Evolutionary conservation across 306 rosid species (phyloP).

Genomic region (Sicyos baderoa): DNA sequence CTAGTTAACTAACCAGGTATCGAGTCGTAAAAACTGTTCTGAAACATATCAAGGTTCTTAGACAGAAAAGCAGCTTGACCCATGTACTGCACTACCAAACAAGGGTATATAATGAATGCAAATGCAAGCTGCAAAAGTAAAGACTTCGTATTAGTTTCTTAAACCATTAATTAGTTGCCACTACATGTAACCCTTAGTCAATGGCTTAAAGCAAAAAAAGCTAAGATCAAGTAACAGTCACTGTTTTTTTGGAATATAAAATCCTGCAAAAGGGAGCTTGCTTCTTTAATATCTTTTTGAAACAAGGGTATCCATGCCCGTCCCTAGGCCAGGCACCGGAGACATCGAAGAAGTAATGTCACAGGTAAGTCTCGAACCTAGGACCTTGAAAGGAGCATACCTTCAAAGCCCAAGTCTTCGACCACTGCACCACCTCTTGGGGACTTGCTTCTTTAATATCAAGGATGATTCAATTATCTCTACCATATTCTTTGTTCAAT

Average conservation of each 20-base stretch:
- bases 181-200: conserved; percentile 2
- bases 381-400: too few relatives aligned
- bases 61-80: conserved; percentile 90
- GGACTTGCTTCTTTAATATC: not conserved
- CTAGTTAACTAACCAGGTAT: conserved; percentile 55
- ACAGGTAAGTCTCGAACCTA: too few relatives aligned
- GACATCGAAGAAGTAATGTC: too few relatives aligned
- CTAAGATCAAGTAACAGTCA: not conserved
- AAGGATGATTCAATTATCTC: not conserved
- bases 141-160: conserved; percentile 8
- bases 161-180: not conserved
- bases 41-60: conserved; percentile 32
- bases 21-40: conserved; percentile 53
- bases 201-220: conserved; percentile 3
- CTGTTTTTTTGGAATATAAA: not conserved
- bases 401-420: too few relatives aligned
- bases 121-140: conserved; percentile 64
- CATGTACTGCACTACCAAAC: conserved; percentile 83
- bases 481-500: not conserved
- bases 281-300: not conserved
- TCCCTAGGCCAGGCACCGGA: too few relatives aligned
- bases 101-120: conserved; percentile 63
- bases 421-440: too few relatives aligned
- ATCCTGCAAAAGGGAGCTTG: not conserved
- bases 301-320: too few relatives aligned